Conservation (phyloP, 768 basidiomycete genomes). For the Clathrus columnatus region DNA sequence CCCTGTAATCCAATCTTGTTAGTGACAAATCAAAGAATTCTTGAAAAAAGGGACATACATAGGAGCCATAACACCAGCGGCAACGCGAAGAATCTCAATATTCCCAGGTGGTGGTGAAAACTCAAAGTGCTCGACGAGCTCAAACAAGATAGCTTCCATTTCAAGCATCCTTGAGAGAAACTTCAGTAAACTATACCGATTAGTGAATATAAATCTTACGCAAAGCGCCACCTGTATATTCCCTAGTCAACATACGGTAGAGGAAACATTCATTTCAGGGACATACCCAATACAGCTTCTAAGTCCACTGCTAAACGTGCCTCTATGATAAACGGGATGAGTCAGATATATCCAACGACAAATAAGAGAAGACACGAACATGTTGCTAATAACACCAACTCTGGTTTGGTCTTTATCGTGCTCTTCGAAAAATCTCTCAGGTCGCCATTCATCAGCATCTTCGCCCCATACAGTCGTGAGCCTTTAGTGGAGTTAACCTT, state of each 20-base stretch:
- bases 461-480: background rate
- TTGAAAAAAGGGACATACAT: conserved; percentile 13
- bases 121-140: conserved; percentile 28
- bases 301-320: background rate
- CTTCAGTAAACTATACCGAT: too few relatives aligned
- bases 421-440: background rate
- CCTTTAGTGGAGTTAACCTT: background rate
- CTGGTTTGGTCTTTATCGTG: background rate
- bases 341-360: background rate
- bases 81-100: conserved; percentile 24
- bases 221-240: conserved; percentile 1
- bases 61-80: conserved; percentile 26
- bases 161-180: conserved; percentile 23
- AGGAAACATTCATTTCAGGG: too few relatives aligned
- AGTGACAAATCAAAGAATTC: background rate
- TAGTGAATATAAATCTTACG: too few relatives aligned
- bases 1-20: background rate
- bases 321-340: background rate
- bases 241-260: too few relatives aligned
- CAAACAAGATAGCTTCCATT: conserved; percentile 26
- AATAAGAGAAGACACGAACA: background rate
- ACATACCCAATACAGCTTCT: conserved; percentile 7
- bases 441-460: conserved; percentile 1
- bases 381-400: background rate
- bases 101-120: conserved; percentile 24